These are phyloP conservation scores for Barnettozyma populi DNA, from an alignment of 805 yeast species.

Conservation along the genomic window DNA sequence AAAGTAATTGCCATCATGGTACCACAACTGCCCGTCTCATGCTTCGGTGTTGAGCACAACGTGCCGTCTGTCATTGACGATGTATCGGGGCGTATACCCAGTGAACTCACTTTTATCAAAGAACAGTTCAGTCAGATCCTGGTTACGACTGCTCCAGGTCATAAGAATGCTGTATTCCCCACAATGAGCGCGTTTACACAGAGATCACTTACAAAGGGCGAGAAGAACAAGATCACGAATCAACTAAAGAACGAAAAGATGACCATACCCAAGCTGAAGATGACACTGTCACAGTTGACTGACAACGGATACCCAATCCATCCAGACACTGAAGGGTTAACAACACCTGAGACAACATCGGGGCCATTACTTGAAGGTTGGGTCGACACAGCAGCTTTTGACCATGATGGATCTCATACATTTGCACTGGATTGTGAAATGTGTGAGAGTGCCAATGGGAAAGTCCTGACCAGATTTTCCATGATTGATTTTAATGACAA, in stretches of 20 bases:
- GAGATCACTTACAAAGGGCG: constrained; percentile 52
- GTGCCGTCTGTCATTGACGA: constrained; percentile 3
- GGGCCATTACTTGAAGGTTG: constrained; percentile 33
- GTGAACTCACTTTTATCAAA: constrained; percentile 25
- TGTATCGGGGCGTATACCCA: constrained; percentile 1
- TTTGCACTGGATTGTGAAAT: constrained; percentile 94
- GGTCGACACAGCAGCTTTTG: constrained; percentile 48
- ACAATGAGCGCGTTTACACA: constrained; percentile 50
- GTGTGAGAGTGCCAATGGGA: constrained; percentile 61
- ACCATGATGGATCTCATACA: constrained; percentile 55
- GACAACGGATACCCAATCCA: constrained; percentile 60
- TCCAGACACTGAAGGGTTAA: constrained; percentile 26
- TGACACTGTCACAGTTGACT: constrained; percentile 44
- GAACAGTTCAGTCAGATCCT: constrained; percentile 37
- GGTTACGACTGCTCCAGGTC: constrained; percentile 63
- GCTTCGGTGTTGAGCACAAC: constrained; percentile 3
- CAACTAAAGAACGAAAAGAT: constrained; percentile 29
- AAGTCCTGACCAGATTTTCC: constrained; percentile 73
- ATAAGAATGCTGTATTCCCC: constrained; percentile 48
- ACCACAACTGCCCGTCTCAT: constrained; percentile 40
- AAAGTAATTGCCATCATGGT: constrained; percentile 53
- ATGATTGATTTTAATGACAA: constrained; percentile 58
- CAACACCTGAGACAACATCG: constrained; percentile 1
- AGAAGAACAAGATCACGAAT: constrained; percentile 36
- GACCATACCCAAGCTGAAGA: constrained; percentile 46